These are phyloP conservation scores for Linum lewisii DNA, from an alignment of 345 rosid genomes.

Conservation along the genomic window DNA sequence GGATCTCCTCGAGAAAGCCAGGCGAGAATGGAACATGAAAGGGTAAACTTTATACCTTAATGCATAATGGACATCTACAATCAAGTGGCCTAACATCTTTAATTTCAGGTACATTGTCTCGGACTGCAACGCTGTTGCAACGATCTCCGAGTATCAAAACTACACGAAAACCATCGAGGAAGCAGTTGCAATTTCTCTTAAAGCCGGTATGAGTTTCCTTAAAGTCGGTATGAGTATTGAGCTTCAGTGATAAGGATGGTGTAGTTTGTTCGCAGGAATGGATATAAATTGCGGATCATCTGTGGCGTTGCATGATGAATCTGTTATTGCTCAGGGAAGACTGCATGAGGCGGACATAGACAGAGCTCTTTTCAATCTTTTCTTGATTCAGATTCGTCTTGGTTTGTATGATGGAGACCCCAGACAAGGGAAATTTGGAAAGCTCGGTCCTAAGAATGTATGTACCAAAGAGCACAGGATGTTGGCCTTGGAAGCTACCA, in stretches of 20 bases:
- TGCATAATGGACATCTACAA: background rate
- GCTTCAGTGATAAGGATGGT: too few species aligned
- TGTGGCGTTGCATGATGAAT: slow-evolving; percentile 16
- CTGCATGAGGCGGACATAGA: slow-evolving; percentile 19
- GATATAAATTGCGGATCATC: slow-evolving; percentile 21
- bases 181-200: slow-evolving; percentile 65
- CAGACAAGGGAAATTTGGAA: slow-evolving; percentile 13
- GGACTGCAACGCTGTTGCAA: slow-evolving; percentile 95
- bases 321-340: slow-evolving; percentile 16
- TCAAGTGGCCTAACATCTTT: slow-evolving; percentile 1
- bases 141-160: slow-evolving; percentile 63
- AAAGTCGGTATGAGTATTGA: too few species aligned
- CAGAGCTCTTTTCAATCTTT: slow-evolving; percentile 24
- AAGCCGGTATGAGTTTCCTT: slow-evolving; percentile 95
- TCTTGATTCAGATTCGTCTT: slow-evolving; percentile 18
- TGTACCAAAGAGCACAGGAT: slow-evolving; percentile 20
- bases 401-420: slow-evolving; percentile 25
- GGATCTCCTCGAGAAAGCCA: slow-evolving; percentile 55
- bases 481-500: slow-evolving; percentile 26
- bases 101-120: slow-evolving; percentile 68
- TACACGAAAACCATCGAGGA: slow-evolving; percentile 55
- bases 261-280: too few species aligned
- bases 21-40: slow-evolving; percentile 76
- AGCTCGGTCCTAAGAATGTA: slow-evolving; percentile 19
- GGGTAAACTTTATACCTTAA: slow-evolving; percentile 33